Base-by-base conservation (phyloP, 2,329 filamentous ascomycete genomes). In the Epichloe festucae region DNA sequence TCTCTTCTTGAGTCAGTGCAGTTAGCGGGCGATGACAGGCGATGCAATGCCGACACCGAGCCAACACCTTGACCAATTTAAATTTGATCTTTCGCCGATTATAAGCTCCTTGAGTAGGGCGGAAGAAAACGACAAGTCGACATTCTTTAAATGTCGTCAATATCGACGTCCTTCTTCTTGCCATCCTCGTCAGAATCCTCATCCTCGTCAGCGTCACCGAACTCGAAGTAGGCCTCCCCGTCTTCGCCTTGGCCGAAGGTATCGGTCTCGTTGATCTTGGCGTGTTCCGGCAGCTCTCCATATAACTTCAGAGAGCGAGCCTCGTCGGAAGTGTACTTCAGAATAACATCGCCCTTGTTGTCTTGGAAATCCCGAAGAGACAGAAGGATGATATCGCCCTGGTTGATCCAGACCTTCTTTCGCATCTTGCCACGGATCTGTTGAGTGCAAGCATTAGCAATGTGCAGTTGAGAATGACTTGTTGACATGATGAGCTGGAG, bases 331-430 rank as follows among this genome's bases (percentile, higher is more conserved):
- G 82, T 87, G 81, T 96, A 95, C 77, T 96, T 97, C 68, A 94
- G 82, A 66, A 93, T 93, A 70, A 96, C 95, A 68, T 96, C 90
- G 69, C 90, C 90, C 75, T 95, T 95, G 73, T 91, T 86, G 72
- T 93, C 88, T 69, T 95, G 89, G 74, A 94, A 94, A 70, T 94
- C 89, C 62, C 89, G 87, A 55, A 95, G 84, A 38, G 85, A 90
- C 55, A 91, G 77, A 45, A 91, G 81, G 69, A 91, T 90, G 68
- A 95, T 95, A 69, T 95, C 89, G 66, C 89, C 89, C 75, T 95
- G 89, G 79, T 95, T 96, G 79, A 96, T 96, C 89, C 89, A 96
- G 71, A 97, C 93, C 81, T 98, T 98, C 81, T 98, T 98, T 65
- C 93, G 84, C 65, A 98, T 87, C 75, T 98, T 97, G 74, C 91